phyloP scores from a whole-genome alignment of 306 rosid genomes.

The Dryas octopetala region DNA sequence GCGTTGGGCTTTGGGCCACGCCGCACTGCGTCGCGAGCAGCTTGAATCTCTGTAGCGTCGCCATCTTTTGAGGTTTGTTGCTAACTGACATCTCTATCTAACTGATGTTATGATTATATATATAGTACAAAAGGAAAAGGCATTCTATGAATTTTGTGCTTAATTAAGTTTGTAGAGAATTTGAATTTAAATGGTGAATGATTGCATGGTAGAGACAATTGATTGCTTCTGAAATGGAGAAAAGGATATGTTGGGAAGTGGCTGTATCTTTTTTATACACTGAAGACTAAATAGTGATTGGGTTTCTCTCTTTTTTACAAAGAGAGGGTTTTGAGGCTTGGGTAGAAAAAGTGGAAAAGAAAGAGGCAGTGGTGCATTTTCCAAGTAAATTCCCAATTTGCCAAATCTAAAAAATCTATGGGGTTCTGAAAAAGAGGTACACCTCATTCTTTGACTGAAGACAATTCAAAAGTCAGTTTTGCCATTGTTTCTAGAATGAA shows the following conservation, averaged over 20 bases:
- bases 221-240: slow-evolving; percentile 44
- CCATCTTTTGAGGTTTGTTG: slow-evolving; percentile 45
- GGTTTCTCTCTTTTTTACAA: slow-evolving; percentile 10
- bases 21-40: slow-evolving; percentile 76
- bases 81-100: background rate
- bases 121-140: background rate
- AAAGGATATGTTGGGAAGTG: slow-evolving; percentile 52
- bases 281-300: background rate
- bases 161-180: slow-evolving; percentile 17
- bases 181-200: slow-evolving; percentile 55
- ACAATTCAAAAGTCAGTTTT: background rate
- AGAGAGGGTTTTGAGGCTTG: background rate
- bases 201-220: slow-evolving; percentile 29
- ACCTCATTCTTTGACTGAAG: slow-evolving; percentile 18
- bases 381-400: slow-evolving; percentile 33
- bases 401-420: background rate
- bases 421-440: slow-evolving; percentile 25
- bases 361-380: slow-evolving; percentile 29
- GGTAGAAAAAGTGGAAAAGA: background rate
- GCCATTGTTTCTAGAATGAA: background rate
- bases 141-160: background rate
- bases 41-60: slow-evolving; percentile 76
- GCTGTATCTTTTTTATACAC: slow-evolving; percentile 4
- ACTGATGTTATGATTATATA: background rate
- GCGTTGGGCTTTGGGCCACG: slow-evolving; percentile 63